Evolutionary conservation across 2,329 filamentous ascomycete species (phyloP), one percentile per base, ranked within the genome.

Genomic region (Seiridium unicorne): DNA sequence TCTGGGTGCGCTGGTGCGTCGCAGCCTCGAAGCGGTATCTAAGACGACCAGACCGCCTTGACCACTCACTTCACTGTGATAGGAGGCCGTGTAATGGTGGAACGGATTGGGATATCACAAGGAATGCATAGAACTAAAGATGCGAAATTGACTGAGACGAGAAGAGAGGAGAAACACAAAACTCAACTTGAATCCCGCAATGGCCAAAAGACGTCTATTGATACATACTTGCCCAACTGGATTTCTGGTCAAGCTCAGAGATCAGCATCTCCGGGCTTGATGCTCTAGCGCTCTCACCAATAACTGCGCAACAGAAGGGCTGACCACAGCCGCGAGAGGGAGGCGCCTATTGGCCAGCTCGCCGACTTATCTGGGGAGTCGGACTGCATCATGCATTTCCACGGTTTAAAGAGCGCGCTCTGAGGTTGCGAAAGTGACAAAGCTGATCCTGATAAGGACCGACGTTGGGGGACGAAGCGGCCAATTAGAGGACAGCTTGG

Each of bases 261-360:
- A 65, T 62, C 49, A 62, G 64, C 68, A 70, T 71, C 69, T 70
- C 69, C 68, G 68, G 63, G 46, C 44, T 42, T 55, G 49, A 59
- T 40, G 58, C 48, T 38, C 51, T 40, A 46, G 32, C 32, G 55
- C 55, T 62, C 57, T 60, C 61, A 57, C 66, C 63, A 63, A 68
- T 62, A 58, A 60, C 63, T 63, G 59, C 44, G 40, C 47, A 40
- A 54, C 46, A 46, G 47, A 60, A 58, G 53, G 38, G 57, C 61
- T 63, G 65, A 64, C 62, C 58, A 62, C 58, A 60, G 60, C 65
- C 60, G 60, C 58, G 60, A 56, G 54, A 38, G 55, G 46, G 40
- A 8, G 36, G 44, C 8, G 56, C 60, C 62, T 46, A 65, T 65
- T 65, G 64, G 65, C 13, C 55, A 10, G 9, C 10, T 7, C 10